Evolutionary conservation across 306 rosid genomes (phyloP), one percentile per base, ranked within the genome.

Genomic region (Cicer pinnatifidum): DNA sequence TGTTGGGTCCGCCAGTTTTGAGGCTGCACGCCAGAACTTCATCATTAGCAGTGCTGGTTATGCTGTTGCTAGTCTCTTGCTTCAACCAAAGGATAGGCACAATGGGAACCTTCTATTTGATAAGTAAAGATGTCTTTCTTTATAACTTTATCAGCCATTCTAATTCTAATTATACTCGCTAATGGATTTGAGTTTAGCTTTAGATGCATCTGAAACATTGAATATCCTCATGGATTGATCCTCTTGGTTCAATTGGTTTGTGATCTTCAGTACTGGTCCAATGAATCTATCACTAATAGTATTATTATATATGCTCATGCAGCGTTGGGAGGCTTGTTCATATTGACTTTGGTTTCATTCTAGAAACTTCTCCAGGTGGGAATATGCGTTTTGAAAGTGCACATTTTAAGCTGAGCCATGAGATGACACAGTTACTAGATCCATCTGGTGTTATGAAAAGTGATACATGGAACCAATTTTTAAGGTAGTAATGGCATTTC

Each of bases 11-110:
- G 53, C 87, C 20, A 85, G 76, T 72, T 94, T 94, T 60, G 99
- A 94, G 85, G 88, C 93, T 63, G 99, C 99, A 0, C 99, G 97
- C 48, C 95, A 94, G 82, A 94, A 94, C 81, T 94, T 94, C 72
- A 91, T 94, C 69, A 16, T 89, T 48, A 94, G 99, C 81, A 89
- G 99, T 74, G 97, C 99, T 23, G 99, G 99, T 80, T 94, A 94
- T 88, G 99, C 97, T 16, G 99, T 94, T 58, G 97, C 97, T 61
- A 91, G 99, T 76, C 91, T 94, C 53, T 73, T 94, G 80, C 99
- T 94, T 86, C 99, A 94, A 83, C 99, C 99, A 66, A 94, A 94
- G 89, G 99, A 94, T 76, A 85, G 99, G 72, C 99, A 94, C 85
- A 94, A 91, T 57, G 99, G 97, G 72, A 94, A 94, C 82, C 97